phyloP scores from a whole-genome alignment of 306 rosid species.

The Pyrus pyrifolia region DNA sequence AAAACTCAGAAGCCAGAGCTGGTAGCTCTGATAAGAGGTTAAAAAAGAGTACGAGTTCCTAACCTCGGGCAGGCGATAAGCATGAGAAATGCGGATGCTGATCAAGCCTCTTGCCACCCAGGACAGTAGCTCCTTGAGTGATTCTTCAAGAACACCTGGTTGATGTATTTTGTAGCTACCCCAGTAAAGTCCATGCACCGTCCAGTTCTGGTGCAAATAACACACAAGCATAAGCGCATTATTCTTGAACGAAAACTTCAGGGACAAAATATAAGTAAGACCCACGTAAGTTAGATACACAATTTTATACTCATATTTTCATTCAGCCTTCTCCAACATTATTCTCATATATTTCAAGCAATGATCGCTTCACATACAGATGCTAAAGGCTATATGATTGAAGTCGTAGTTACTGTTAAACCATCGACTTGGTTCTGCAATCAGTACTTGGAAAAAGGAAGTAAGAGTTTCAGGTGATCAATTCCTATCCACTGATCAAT shows the following conservation, averaged over 20 bases:
- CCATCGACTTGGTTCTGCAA: neutral
- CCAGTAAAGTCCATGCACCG: conserved; percentile 96
- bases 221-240: conserved; percentile 11
- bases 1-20: neutral
- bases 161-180: conserved; percentile 80
- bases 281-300: neutral
- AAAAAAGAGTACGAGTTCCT: conserved; percentile 15
- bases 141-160: conserved; percentile 72
- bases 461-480: neutral
- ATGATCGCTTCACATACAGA: neutral
- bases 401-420: neutral
- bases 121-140: conserved; percentile 66
- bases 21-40: neutral
- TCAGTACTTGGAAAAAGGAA: neutral
- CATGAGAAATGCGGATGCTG: conserved; percentile 68
- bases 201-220: conserved; percentile 76
- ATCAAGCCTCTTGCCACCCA: conserved; percentile 76
- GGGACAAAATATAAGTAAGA: neutral
- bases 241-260: neutral
- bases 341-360: neutral
- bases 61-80: conserved; percentile 69
- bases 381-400: neutral
- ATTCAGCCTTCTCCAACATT: neutral
- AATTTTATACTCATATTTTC: neutral
- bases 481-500: neutral